Evolutionary conservation across 257 asterid species (phyloP), one percentile per base, ranked within the genome.

Genomic region (Catharanthus roseus): DNA sequence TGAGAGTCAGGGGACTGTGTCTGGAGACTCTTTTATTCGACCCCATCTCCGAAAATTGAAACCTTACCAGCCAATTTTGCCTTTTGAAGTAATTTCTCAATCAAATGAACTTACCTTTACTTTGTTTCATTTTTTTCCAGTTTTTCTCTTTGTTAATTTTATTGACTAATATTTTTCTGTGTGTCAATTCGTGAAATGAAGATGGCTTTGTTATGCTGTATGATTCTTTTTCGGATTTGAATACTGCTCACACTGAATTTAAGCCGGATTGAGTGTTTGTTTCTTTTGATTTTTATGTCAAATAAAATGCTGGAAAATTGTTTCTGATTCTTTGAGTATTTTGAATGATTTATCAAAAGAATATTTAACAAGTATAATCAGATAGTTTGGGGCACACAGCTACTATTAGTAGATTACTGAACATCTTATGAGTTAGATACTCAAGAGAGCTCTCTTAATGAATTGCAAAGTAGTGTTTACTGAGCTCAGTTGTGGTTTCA

Each of bases 61-160:
- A 24, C 90, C 97, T 6, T 91, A 91, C 71, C 97, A 93, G 74
- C 90, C 97, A 74, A 93, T 91, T 81, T 86, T 93, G 61, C 97
- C 99, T 63, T 93, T 93, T 72, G 99, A 93, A 96, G 99, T 89
- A 69, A 73, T 51, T 67, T 24, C 41, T 41, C 16, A 23, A 3
- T 49, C 34, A 31, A 23, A 47, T 64, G 23, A 49, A 16, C 19
- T 49, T 18, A 49, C 24, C 65, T 10, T 51, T 58, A 33, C 31
- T 5, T 1, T 28, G 16, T 36, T 49, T 28, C 31, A 10, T 15
- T 26, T 12, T 38, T 10, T 42, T 41, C 50, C 39, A 34, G 10
- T 41, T 38, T 38, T 8, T 8, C 42, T 8, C 39, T 65, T 21
- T 21, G 21, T 50, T 8, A 9, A 4, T 16, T 69, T 38, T 16